Base-by-base conservation (phyloP, 2,329 filamentous ascomycete species). In the Claviceps africana region DNA sequence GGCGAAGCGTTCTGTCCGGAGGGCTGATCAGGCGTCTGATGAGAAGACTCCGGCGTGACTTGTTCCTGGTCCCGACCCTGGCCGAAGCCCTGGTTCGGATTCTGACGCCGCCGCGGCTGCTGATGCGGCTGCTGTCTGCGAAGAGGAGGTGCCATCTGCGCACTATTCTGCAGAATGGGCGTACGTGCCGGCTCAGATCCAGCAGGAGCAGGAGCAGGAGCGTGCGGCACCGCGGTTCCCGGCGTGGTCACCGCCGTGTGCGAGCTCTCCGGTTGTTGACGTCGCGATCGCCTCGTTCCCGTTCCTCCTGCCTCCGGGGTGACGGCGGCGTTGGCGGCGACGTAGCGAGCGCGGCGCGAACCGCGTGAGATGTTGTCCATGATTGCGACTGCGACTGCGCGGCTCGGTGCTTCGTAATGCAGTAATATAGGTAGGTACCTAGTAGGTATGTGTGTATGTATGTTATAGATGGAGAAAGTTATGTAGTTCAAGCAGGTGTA, bases 311-410 rank as follows among this genome's bases (percentile, higher is more conserved):
- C 37, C 19, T 39, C 51, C 2, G 37, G 39, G 10, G 46, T 35
- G 11, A 51, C 35, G 11, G 48, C 51, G 33, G 47, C 51, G 51
- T 53, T 54, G 48, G 57, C 55, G 48, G 62, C 60, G 53, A 62
- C 62, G 57, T 63, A 58, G 40, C 64, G 64, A 50, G 63, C 60
- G 44, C 63, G 53, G 52, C 64, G 60, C 39, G 63, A 62, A 51
- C 63, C 63, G 50, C 61, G 63, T 49, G 56, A 51, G 53, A 64
- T 58, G 13, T 43, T 39, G 55, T 66, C 62, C 64, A 65, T 64
- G 50, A 25, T 5, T 25, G 25, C 25, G 25, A 25, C 25, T 25
- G 25, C 25, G 25, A 21, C 30, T 39, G 17, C 11, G 37, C 25
- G n/a, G n/a, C 21, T 33, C 21, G 11, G n/a, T 42, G 15, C 35